Conservation (phyloP, 805 yeast species). For the Monosporozyma servazzii region DNA sequence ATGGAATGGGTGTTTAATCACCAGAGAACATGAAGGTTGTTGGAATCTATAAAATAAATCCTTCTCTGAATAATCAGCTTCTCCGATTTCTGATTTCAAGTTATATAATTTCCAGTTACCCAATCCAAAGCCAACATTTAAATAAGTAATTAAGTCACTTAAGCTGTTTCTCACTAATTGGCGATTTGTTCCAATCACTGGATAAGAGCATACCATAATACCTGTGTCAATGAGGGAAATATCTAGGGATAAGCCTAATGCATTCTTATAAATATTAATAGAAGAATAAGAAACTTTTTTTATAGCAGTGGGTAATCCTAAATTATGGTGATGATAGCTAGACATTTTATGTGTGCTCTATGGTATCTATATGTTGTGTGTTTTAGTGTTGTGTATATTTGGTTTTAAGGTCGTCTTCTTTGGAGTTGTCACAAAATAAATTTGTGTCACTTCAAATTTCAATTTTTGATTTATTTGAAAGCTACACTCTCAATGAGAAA, state of each 20-base stretch:
- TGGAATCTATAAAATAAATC: conserved; percentile 9
- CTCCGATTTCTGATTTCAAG: conserved; percentile 48
- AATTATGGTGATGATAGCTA: neutral
- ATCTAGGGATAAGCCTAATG: conserved; percentile 39
- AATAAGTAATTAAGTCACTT: conserved; percentile 39
- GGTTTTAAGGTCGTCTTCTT: too few relatives aligned
- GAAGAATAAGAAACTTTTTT: conserved; percentile 8
- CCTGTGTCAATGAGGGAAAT: conserved; percentile 56
- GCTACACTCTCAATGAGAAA: too few relatives aligned
- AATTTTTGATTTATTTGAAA: too few relatives aligned
- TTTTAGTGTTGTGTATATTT: too few relatives aligned
- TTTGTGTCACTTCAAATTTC: too few relatives aligned
- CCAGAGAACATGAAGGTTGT: neutral
- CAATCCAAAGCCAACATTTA: conserved; percentile 38
- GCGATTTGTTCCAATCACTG: conserved; percentile 40
- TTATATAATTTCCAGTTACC: conserved; percentile 67
- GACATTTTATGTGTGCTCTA: neutral
- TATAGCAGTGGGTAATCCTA: neutral
- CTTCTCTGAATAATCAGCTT: conserved; percentile 29
- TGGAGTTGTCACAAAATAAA: too few relatives aligned
- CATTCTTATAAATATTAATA: conserved; percentile 19
- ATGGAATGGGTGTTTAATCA: neutral
- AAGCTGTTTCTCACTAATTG: conserved; percentile 45
- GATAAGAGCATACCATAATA: conserved; percentile 69
- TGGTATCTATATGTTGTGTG: neutral